Base-by-base conservation (phyloP, 768 basidiomycete genomes). In the Cubamyces lactineus region DNA sequence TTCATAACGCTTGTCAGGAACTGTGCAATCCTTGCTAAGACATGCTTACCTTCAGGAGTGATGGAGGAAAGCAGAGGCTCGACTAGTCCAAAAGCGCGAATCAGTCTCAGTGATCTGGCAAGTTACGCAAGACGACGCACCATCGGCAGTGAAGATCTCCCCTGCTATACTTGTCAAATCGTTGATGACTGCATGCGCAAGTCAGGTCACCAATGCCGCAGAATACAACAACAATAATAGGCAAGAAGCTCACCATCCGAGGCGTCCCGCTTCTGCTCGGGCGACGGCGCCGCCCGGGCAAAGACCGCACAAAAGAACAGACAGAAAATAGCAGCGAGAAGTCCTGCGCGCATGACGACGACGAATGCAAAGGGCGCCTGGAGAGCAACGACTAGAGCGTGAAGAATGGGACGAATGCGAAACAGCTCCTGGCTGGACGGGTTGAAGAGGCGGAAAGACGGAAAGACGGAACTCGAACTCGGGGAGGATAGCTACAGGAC, bases 361-460 rank as follows among this genome's bases (percentile, higher is more conserved):
- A 34, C 34, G 9, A 34, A 34, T 11, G 34, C 9, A 34, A 34
- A 1, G 9, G 9, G 34, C 1, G 34, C 34, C 34, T 34, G 34
- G 34, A 40, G 3, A 9, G 40, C 1, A 17, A 7, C 2, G 34
- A 16, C n/a, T n/a, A n/a, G n/a, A n/a, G n/a, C n/a, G n/a, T n/a
- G n/a, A n/a, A 17, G 23, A 21, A 42, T 30, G 23, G 34, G 15
- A 46, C 24, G 28, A 53, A 41, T 28, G 38, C 9, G 24, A 40
- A 51, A 43, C 51, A 60, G 61, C 61, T 38, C 61, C 61, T 28
- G 61, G 61, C 61, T 54, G 61, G 16, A n/a, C 17, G 42, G n/a
- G n/a, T 4, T 21, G 42, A 7, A 30, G 39, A 50, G 34, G 17
- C 38, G 24, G 28, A 42, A 39, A 11, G 53, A 42, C 39, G 2